A percentile compares a stretch with the other conserved stretches of the same genome.
Conservation (phyloP, 352 stramenopile genomes). For the Aphanomyces cochlioides region DNA sequence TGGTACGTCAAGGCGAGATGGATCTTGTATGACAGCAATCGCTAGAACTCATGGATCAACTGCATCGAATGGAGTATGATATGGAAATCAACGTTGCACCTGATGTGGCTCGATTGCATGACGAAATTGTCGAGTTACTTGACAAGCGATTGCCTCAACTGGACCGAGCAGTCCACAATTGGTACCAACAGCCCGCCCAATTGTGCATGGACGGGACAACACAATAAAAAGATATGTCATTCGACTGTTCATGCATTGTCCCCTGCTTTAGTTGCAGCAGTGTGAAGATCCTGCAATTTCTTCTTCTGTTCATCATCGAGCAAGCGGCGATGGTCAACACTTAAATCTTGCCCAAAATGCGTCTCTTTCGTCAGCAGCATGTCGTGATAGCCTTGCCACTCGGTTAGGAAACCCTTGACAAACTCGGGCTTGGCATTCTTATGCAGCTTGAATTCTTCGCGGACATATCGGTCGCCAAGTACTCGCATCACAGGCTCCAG, state of each 20-base stretch:
- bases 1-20: background rate
- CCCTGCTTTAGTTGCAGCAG: constrained; percentile 62
- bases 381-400: constrained; percentile 72
- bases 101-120: background rate
- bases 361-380: constrained; percentile 55
- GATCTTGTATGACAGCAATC: background rate
- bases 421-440: constrained; percentile 74
- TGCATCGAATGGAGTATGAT: background rate
- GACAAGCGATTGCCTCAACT: background rate
- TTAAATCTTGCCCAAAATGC: constrained; percentile 70
- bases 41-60: constrained; percentile 19
- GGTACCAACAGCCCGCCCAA: constrained; percentile 16
- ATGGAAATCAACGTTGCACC: background rate
- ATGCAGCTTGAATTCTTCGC: constrained; percentile 82
- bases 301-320: constrained; percentile 63
- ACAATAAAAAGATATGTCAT: background rate
- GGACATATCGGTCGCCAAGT: constrained; percentile 78
- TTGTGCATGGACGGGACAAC: background rate
- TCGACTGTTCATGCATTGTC: constrained; percentile 32
- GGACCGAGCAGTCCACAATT: background rate
- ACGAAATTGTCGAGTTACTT: background rate
- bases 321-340: constrained; percentile 49
- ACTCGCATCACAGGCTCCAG: constrained; percentile 77
- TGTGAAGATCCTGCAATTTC: constrained; percentile 64
- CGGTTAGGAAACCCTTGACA: constrained; percentile 64